Evolutionary conservation across 2,329 filamentous ascomycete species (phyloP).

Genomic region (Colletotrichum musae): DNA sequence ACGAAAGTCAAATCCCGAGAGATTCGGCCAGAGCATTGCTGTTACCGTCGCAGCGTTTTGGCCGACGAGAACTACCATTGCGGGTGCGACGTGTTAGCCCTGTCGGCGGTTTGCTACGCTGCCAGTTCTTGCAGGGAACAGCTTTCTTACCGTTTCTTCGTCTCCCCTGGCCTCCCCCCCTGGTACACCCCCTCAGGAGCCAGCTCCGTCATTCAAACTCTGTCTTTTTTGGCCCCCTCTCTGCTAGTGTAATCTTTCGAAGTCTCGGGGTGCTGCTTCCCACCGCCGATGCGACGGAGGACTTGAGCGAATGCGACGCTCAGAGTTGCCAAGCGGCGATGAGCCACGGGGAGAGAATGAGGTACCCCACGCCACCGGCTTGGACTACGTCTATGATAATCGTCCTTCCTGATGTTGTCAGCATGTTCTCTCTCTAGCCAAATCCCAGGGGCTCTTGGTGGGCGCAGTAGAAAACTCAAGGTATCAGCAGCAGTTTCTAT

Average conservation of each 20-base stretch:
- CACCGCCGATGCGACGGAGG: conserved; percentile 8
- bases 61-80: background rate
- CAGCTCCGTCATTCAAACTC: conserved; percentile 10
- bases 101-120: conserved; percentile 11
- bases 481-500: too few relatives aligned
- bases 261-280: background rate
- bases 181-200: conserved; percentile 14
- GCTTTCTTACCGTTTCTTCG: background rate
- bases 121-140: conserved; percentile 12
- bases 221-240: background rate
- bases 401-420: background rate
- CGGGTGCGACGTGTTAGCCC: background rate
- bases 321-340: conserved; percentile 32
- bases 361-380: conserved; percentile 23
- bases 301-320: conserved; percentile 34
- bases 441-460: too few relatives aligned
- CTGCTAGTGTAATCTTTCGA: background rate
- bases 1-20: background rate
- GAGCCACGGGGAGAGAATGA: conserved; percentile 19
- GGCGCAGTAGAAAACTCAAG: too few relatives aligned
- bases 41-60: background rate
- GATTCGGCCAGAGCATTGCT: background rate
- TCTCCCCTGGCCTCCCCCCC: background rate
- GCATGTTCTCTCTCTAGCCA: background rate
- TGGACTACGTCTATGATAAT: background rate